Conservation (phyloP, 371 early-diverging fungal species). For the Gilbertella persicaria region DNA sequence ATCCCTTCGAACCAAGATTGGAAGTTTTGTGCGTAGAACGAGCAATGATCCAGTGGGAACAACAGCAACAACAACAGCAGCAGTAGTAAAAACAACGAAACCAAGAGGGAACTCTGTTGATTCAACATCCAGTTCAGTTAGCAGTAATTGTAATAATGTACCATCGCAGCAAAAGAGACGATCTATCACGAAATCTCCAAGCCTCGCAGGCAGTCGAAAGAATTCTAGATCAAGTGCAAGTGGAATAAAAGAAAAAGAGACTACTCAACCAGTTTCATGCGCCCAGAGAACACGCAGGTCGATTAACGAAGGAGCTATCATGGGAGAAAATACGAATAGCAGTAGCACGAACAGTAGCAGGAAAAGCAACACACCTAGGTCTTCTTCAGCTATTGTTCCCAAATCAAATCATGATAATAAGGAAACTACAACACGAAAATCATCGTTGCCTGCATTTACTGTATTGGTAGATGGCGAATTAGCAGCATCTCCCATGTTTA, state of each 20-base stretch:
- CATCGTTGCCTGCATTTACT: slow-evolving; percentile 2
- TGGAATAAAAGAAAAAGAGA: slow-evolving; percentile 54
- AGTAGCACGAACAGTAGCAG: background rate
- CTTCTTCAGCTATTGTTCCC: background rate
- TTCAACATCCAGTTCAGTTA: background rate
- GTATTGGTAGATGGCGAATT: slow-evolving; percentile 10
- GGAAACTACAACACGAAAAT: background rate
- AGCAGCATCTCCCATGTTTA: slow-evolving; percentile 5
- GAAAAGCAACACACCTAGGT: background rate
- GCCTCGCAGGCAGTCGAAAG: slow-evolving; percentile 12
- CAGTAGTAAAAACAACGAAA: background rate
- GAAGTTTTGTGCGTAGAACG: slow-evolving; percentile 22
- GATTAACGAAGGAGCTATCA: slow-evolving; percentile 3
- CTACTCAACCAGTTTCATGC: slow-evolving; percentile 25
- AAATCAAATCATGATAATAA: background rate
- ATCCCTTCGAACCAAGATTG: slow-evolving; percentile 20
- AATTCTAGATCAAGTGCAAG: slow-evolving; percentile 12
- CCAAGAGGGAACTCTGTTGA: slow-evolving; percentile 18
- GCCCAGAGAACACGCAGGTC: slow-evolving; percentile 8
- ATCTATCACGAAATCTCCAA: slow-evolving; percentile 16
- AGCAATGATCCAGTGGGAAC: slow-evolving; percentile 14
- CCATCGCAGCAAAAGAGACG: background rate
- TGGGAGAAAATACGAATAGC: slow-evolving; percentile 1
- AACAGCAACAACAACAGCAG: background rate
- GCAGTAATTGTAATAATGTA: background rate